Evolutionary conservation across 768 basidiomycete genomes (phyloP).

Genomic region (Cyclocybe cylindracea): DNA sequence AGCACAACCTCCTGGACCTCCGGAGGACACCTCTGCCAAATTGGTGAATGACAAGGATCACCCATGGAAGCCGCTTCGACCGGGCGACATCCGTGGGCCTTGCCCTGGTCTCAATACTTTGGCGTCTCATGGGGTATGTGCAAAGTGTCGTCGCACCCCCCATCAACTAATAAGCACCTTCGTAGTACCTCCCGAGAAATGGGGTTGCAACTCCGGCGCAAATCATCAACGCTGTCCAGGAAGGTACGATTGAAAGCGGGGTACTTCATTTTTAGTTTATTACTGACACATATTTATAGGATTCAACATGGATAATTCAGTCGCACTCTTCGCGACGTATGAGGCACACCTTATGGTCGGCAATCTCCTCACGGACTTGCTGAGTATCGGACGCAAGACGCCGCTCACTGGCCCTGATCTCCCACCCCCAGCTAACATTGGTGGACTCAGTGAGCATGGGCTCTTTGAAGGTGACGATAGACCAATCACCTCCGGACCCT

Average conservation of each 20-base stretch:
- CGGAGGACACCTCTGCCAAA: slow-evolving; percentile 16
- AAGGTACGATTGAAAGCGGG: slow-evolving; percentile 5
- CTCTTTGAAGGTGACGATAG: slow-evolving; percentile 20
- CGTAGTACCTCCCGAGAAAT: slow-evolving; percentile 14
- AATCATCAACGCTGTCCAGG: slow-evolving; percentile 14
- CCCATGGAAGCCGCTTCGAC: slow-evolving; percentile 14
- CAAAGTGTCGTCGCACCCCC: not conserved
- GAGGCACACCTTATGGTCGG: too few species aligned
- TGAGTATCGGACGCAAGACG: slow-evolving; percentile 19
- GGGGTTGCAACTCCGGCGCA: slow-evolving; percentile 12
- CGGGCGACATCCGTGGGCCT: slow-evolving; percentile 14
- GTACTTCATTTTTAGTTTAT: too few species aligned
- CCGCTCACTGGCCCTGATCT: slow-evolving; percentile 17
- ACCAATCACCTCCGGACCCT: not conserved
- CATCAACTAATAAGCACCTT: not conserved
- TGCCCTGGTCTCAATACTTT: slow-evolving; percentile 22
- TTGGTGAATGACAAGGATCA: slow-evolving; percentile 19
- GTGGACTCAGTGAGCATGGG: slow-evolving; percentile 19
- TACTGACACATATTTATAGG: too few species aligned
- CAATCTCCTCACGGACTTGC: slow-evolving; percentile 12
- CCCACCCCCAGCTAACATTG: slow-evolving; percentile 18
- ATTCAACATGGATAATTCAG: too few species aligned
- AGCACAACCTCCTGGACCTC: slow-evolving; percentile 12
- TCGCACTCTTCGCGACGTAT: not conserved
- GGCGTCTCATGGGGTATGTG: slow-evolving; percentile 20